These are phyloP conservation scores for Fraxinus latifolia DNA, from an alignment of 305 asterid species.

Conservation along the genomic window DNA sequence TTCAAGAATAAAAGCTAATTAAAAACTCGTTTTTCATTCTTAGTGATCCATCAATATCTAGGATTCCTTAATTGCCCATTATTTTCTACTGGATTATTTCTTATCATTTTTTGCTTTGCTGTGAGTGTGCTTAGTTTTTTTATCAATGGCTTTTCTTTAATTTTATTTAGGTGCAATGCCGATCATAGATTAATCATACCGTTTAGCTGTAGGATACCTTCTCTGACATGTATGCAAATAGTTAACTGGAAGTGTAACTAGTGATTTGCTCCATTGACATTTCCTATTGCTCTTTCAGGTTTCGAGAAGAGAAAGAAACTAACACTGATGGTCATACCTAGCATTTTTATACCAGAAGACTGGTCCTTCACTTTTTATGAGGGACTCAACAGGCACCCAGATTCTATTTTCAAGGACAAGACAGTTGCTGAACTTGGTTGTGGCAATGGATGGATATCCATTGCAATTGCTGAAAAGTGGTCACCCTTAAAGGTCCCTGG, in stretches of 20 bases:
- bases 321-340: slow-evolving; percentile 91
- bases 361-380: slow-evolving; percentile 99
- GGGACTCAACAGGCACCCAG: slow-evolving; percentile 94
- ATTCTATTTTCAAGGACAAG: slow-evolving; percentile 86
- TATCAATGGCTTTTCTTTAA: neutral
- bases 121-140: neutral
- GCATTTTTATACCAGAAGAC: slow-evolving; percentile 94
- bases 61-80: slow-evolving; percentile 6
- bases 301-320: slow-evolving; percentile 75
- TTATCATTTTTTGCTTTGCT: neutral
- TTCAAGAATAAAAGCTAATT: neutral
- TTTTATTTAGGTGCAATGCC: neutral
- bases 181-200: neutral
- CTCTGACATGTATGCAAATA: neutral
- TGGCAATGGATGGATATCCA: slow-evolving; percentile 99
- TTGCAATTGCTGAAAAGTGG: slow-evolving; percentile 97
- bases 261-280: slow-evolving; percentile 17
- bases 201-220: neutral
- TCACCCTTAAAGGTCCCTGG: slow-evolving; percentile 65
- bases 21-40: neutral
- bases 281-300: slow-evolving; percentile 38
- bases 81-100: slow-evolving; percentile 15
- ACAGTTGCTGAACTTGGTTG: slow-evolving; percentile 96
- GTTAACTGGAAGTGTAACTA: neutral
- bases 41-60: slow-evolving; percentile 6